Conservation (phyloP, 1,284 basidiomycete genomes). For the Coniferiporia sulphurascens region DNA sequence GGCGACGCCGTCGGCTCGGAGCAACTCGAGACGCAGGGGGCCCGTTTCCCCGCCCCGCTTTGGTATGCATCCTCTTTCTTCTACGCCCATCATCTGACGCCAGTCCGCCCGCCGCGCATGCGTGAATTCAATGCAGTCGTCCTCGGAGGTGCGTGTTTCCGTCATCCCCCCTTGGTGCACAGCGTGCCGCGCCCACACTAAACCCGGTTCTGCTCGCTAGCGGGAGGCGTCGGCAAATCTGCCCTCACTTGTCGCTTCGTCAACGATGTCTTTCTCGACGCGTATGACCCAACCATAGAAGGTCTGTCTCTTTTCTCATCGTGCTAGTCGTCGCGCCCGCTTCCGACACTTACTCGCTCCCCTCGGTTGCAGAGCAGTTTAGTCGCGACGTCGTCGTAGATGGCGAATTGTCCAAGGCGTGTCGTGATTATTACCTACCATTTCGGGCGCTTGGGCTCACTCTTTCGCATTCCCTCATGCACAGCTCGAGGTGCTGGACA, state of each 20-base stretch:
- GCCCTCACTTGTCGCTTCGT: constrained; percentile 71
- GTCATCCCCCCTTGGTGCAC: background rate
- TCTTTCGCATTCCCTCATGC: constrained; percentile 19
- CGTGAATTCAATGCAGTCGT: constrained; percentile 71
- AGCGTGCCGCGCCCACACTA: background rate
- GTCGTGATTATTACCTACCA: constrained; percentile 24
- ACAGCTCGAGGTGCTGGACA: constrained; percentile 83
- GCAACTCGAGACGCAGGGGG: constrained; percentile 6
- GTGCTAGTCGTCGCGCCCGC: too few species aligned
- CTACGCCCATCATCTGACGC: constrained; percentile 22
- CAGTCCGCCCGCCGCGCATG: constrained; percentile 34
- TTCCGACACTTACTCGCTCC: too few species aligned
- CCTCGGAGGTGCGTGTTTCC: constrained; percentile 56
- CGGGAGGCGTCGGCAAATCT: constrained; percentile 82
- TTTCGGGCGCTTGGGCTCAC: background rate
- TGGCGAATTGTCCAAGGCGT: constrained; percentile 49
- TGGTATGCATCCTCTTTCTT: constrained; percentile 13
- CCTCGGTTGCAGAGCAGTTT: constrained; percentile 52
- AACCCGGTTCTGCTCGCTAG: constrained; percentile 31
- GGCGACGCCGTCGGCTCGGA: constrained; percentile 11
- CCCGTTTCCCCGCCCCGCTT: constrained; percentile 9
- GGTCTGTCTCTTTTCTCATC: constrained; percentile 37
- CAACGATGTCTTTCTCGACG: constrained; percentile 67
- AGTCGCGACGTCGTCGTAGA: constrained; percentile 56
- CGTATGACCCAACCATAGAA: constrained; percentile 82